These are phyloP conservation scores for Mesembryanthemum crystallinum DNA, from an alignment of 148 eudicot genomes.

Conservation along the genomic window DNA sequence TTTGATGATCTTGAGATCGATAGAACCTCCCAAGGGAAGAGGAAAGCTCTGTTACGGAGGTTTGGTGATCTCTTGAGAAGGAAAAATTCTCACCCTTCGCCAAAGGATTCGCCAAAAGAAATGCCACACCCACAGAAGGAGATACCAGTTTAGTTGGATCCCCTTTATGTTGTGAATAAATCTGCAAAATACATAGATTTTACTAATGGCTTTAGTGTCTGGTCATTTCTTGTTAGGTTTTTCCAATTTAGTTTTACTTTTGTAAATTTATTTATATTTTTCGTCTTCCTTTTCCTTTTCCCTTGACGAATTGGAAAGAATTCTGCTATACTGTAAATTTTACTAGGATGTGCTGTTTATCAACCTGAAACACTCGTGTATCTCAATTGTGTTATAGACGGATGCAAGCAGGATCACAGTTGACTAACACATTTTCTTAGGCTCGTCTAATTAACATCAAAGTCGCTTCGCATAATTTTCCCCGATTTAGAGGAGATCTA, in stretches of 20 bases:
- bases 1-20: conserved; percentile 47
- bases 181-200: not conserved
- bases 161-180: not conserved
- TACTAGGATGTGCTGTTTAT: not conserved
- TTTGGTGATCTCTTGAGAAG: conserved; percentile 58
- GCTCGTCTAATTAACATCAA: no score
- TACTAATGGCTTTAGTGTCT: no score
- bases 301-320: not conserved
- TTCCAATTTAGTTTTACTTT: not conserved
- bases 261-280: no score
- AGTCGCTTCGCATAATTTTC: no score
- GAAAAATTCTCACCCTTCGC: conserved; percentile 27
- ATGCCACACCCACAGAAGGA: conserved; percentile 25
- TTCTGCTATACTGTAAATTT: conserved; percentile 10
- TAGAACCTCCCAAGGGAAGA: conserved; percentile 38
- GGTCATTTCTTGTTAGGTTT: conserved; percentile 1
- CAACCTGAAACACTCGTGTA: not conserved
- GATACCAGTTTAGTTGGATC: conserved; percentile 20
- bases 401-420: not conserved
- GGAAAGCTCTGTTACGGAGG: conserved; percentile 46
- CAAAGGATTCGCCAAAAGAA: conserved; percentile 18
- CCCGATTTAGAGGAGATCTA: no score
- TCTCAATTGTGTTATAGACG: not conserved
- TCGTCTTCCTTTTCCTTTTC: not conserved
- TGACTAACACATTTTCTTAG: not conserved